Evolutionary conservation across 441 rosid genomes (phyloP).

Genomic region (Melastoma candidum): DNA sequence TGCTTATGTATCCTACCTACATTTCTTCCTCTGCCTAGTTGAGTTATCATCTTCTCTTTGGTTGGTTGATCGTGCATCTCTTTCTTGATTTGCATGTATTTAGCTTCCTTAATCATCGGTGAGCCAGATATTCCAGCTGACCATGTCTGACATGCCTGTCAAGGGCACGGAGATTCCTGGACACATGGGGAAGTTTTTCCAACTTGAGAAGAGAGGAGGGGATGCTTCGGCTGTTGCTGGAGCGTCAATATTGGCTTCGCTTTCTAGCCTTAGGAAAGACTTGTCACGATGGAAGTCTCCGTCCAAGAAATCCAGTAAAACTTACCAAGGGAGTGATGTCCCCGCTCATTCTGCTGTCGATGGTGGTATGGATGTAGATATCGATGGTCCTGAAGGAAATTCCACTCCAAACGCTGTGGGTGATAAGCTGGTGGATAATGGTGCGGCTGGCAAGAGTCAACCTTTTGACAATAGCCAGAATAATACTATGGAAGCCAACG

Average conservation of each 20-base stretch:
- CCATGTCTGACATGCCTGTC: conserved; percentile 31
- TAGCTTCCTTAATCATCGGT: conserved; percentile 30
- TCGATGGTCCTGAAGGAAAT: conserved; percentile 46
- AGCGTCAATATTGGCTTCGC: conserved; percentile 74
- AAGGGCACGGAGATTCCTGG: conserved; percentile 45
- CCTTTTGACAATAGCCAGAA: conserved; percentile 50
- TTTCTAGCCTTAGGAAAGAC: conserved; percentile 56
- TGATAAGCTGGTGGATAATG: conserved; percentile 50
- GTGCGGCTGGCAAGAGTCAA: conserved; percentile 34
- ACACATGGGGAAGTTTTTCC: conserved; percentile 42
- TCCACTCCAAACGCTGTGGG: conserved; percentile 32
- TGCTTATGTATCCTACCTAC: conserved; percentile 67
- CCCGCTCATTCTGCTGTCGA: conserved; percentile 38
- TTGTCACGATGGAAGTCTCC: conserved; percentile 48
- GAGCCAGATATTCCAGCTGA: conserved; percentile 56
- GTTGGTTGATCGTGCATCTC: conserved; percentile 1
- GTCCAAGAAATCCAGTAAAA: conserved; percentile 33
- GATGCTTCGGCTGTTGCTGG: conserved; percentile 73
- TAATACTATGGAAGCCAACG: conserved; percentile 51
- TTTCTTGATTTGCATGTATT: conserved; percentile 3
- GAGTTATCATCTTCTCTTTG: conserved; percentile 1
- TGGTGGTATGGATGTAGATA: conserved; percentile 41
- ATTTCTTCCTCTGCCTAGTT: conserved; percentile 5
- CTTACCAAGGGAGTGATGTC: conserved; percentile 35
- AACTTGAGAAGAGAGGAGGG: conserved; percentile 57